Conservation (phyloP, 108 stramenopile species). For the Skeletonema marinoi region DNA sequence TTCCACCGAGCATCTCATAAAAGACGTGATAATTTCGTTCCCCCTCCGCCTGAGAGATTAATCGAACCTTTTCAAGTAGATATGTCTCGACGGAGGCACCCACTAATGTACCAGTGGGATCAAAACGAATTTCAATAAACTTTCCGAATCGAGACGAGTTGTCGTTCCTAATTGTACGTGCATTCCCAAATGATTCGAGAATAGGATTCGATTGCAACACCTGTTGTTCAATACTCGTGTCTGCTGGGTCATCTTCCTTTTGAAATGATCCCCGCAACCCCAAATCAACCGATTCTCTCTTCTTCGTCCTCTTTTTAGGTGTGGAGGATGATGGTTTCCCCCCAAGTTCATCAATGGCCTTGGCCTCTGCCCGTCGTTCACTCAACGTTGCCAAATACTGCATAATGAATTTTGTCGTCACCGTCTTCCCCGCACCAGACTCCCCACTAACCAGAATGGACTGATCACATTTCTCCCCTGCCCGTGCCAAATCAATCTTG, state of each 20-base stretch:
- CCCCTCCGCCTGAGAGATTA: conserved; percentile 78
- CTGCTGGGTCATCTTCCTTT: conserved; percentile 21
- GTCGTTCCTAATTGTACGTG: conserved; percentile 88
- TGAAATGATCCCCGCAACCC: background rate
- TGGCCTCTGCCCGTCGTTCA: conserved; percentile 59
- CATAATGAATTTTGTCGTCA: conserved; percentile 98
- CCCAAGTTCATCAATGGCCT: background rate
- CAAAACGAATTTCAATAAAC: conserved; percentile 91
- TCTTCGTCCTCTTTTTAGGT: conserved; percentile 3
- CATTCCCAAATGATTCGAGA: conserved; percentile 96
- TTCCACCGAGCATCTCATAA: conserved; percentile 76
- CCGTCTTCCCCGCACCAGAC: conserved; percentile 97
- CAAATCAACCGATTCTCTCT: conserved; percentile 3
- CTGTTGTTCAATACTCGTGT: conserved; percentile 74
- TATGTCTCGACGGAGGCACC: conserved; percentile 91
- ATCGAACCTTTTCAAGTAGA: conserved; percentile 92
- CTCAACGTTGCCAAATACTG: conserved; percentile 86
- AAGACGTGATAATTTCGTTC: conserved; percentile 96
- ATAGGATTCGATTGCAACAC: conserved; percentile 95
- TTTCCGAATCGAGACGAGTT: conserved; percentile 92
- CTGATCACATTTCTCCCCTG: conserved; percentile 39
- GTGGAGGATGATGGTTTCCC: background rate
- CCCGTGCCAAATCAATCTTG: conserved; percentile 29
- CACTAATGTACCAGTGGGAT: conserved; percentile 64
- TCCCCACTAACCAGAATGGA: conserved; percentile 90